Conservation (phyloP, 306 rosid genomes). For the Vigna radiata region DNA sequence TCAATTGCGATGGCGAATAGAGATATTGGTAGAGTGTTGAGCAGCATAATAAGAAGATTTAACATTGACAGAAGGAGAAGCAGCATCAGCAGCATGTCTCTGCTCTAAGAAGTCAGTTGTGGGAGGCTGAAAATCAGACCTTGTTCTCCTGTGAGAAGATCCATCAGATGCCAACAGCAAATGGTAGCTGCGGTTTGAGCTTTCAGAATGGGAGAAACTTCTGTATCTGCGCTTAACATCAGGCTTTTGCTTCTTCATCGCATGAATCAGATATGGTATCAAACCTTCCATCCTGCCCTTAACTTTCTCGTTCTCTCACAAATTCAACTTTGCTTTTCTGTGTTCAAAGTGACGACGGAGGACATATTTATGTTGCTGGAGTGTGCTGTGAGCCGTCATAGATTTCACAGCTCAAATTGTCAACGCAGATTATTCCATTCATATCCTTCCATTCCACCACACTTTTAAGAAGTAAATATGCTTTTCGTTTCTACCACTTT, state of each 20-base stretch:
- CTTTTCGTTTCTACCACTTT: no score
- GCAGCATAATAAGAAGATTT: conserved; percentile 38
- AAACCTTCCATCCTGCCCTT: conserved; percentile 71
- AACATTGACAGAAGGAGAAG: background rate
- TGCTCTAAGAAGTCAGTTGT: conserved; percentile 45
- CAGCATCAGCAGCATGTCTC: conserved; percentile 31
- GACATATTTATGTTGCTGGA: conserved; percentile 38
- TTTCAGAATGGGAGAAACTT: conserved; percentile 59
- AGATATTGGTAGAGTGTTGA: conserved; percentile 16
- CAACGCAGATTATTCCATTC: conserved; percentile 32
- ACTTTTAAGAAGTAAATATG: no score
- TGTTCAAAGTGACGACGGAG: background rate
- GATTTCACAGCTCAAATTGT: background rate
- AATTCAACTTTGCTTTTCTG: conserved; percentile 22
- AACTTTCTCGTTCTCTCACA: conserved; percentile 8
- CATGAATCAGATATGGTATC: conserved; percentile 81
- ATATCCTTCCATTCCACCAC: background rate
- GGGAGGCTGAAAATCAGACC: conserved; percentile 68
- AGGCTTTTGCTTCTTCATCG: conserved; percentile 68
- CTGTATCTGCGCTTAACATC: conserved; percentile 41
- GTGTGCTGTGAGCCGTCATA: background rate
- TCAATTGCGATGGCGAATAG: conserved; percentile 39
- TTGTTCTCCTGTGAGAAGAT: conserved; percentile 75
- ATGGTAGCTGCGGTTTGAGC: conserved; percentile 79
- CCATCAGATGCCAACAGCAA: conserved; percentile 58